A percentile compares a stretch with the other conserved stretches of the same genome.
Evolutionary conservation across 179 eudicot genomes (phyloP).

Genomic region (Heliamphora pulchella): DNA sequence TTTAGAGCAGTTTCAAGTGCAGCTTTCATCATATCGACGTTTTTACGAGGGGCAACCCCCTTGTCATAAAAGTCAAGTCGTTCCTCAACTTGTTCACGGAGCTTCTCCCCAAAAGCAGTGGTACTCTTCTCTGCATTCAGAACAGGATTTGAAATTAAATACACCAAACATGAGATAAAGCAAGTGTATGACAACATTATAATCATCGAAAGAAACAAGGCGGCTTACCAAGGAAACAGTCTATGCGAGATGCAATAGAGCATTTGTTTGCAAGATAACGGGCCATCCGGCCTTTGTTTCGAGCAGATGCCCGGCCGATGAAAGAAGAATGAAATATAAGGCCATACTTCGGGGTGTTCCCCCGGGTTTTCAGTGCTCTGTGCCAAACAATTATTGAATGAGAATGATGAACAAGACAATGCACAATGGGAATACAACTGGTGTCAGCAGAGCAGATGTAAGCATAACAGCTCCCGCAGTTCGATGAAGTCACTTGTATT

Average conservation of each 20-base stretch:
- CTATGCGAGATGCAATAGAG: conserved; percentile 91
- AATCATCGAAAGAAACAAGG: not conserved
- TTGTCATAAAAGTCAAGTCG: conserved; percentile 93
- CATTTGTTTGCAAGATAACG: conserved; percentile 99
- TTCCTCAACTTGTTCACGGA: conserved; percentile 91
- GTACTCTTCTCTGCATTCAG: conserved; percentile 54
- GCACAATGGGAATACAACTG: not conserved
- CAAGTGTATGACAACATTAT: not conserved
- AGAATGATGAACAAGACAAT: not conserved
- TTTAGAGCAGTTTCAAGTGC: conserved; percentile 50
- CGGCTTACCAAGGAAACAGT: conserved; percentile 69
- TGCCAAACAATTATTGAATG: not conserved
- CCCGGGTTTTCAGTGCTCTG: conserved; percentile 89
- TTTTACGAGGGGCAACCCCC: conserved; percentile 96
- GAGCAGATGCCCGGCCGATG: conserved; percentile 92
- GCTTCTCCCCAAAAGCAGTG: conserved; percentile 84
- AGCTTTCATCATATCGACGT: conserved; percentile 86
- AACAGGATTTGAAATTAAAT: conserved; percentile 12
- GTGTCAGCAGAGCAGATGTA: not conserved
- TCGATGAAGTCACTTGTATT: not conserved
- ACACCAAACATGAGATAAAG: not conserved
- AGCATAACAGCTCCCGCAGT: not conserved
- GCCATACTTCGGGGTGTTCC: conserved; percentile 97
- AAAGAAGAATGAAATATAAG: conserved; percentile 96
- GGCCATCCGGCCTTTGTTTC: conserved; percentile 96